Conservation (phyloP, 2,329 filamentous ascomycete genomes). For the Cladosporium sp. region DNA sequence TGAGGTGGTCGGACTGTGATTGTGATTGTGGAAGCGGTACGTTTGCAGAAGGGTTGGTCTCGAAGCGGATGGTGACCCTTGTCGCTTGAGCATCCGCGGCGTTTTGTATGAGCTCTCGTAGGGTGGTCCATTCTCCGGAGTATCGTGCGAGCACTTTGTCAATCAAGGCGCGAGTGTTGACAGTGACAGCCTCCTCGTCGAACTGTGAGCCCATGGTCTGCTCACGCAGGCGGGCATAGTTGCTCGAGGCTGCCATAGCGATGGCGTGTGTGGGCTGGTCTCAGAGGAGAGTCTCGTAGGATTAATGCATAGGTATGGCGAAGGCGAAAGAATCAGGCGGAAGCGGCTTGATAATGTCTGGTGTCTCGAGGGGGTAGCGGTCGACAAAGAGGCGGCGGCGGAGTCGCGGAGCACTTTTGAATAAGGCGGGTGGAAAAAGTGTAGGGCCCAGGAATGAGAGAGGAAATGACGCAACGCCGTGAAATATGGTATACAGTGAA, state of each 20-base stretch:
- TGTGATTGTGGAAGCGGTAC: slow-evolving; percentile 68
- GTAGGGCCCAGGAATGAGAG: background rate
- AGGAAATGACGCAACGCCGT: slow-evolving; percentile 6
- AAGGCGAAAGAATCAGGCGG: slow-evolving; percentile 3
- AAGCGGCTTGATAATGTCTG: background rate
- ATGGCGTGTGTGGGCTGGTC: slow-evolving; percentile 1
- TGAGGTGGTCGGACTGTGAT: slow-evolving; percentile 70
- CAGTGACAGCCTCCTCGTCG: slow-evolving; percentile 95
- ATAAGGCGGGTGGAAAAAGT: background rate
- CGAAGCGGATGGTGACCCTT: slow-evolving; percentile 86
- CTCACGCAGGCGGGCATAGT: slow-evolving; percentile 63
- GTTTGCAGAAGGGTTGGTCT: slow-evolving; percentile 79
- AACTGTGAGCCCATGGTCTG: slow-evolving; percentile 82
- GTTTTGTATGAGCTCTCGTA: slow-evolving; percentile 95
- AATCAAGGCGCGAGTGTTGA: slow-evolving; percentile 93
- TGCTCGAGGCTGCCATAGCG: slow-evolving; percentile 29
- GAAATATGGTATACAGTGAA: background rate
- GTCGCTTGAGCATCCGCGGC: slow-evolving; percentile 94
- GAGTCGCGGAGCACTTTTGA: background rate
- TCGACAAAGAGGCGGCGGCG: slow-evolving; percentile 7
- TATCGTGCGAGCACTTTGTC: slow-evolving; percentile 97
- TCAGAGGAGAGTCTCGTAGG: background rate
- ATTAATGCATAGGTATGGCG: background rate
- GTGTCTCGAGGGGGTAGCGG: slow-evolving; percentile 11
- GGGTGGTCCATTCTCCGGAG: slow-evolving; percentile 84